A percentile compares a stretch with the other conserved stretches of the same genome.
Conservation (phyloP, 2,329 filamentous ascomycete species). For the Neofusicoccum sp. region DNA sequence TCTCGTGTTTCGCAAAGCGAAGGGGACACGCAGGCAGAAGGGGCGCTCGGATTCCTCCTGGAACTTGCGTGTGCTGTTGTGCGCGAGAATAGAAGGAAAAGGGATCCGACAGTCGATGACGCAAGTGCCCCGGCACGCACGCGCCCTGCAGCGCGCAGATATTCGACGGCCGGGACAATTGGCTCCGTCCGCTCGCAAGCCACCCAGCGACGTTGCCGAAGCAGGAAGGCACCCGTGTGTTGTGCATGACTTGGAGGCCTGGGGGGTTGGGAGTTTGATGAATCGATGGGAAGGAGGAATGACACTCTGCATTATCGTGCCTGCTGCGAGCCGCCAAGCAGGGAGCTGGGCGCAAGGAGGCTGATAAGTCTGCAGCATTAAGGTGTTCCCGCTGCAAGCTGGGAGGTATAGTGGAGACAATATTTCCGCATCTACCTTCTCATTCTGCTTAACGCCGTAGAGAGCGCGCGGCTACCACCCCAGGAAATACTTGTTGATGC, state of each 20-base stretch:
- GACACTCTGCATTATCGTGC: not conserved
- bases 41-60: too few relatives aligned
- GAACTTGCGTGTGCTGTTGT: too few relatives aligned
- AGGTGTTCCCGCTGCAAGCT: not conserved
- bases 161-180: not conserved
- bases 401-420: not conserved
- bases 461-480: not conserved
- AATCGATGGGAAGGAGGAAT: not conserved
- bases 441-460: not conserved
- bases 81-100: too few relatives aligned
- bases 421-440: not conserved
- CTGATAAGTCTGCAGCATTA: not conserved
- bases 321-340: not conserved
- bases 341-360: constrained; percentile 1
- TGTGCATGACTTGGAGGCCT: too few relatives aligned
- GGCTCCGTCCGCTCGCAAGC: constrained; percentile 1
- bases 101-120: too few relatives aligned
- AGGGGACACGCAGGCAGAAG: too few relatives aligned
- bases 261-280: not conserved
- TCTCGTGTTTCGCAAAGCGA: too few relatives aligned
- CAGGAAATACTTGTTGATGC: too few relatives aligned
- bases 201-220: constrained; percentile 18
- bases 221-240: not conserved
- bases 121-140: not conserved
- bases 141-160: too few relatives aligned